Percentiles rank a stretch among this genome's conserved stretches.
phyloP scores from a whole-genome alignment of 352 stramenopile species.

The Lagenidium giganteum region DNA sequence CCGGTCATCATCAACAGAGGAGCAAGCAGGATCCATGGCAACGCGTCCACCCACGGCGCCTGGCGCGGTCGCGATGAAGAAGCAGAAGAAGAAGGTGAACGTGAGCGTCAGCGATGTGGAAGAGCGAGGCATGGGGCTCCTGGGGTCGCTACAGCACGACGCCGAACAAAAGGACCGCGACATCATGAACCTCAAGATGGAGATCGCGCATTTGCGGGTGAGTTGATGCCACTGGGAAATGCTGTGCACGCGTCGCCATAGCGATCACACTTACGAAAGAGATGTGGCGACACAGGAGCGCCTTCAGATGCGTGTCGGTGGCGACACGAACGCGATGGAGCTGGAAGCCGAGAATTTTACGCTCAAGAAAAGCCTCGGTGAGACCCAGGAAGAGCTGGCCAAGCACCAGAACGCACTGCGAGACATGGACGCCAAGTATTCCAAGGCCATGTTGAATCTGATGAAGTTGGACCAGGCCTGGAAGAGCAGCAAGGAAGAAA shows the following conservation, averaged over 20 bases:
- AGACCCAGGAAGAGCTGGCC: constrained; percentile 46
- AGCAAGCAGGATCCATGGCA: too few relatives aligned
- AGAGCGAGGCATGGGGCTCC: too few relatives aligned
- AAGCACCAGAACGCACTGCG: constrained; percentile 34
- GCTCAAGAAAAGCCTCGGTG: constrained; percentile 44
- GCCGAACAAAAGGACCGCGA: constrained; percentile 55
- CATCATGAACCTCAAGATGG: constrained; percentile 84
- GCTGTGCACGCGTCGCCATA: background rate
- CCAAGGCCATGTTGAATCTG: constrained; percentile 64
- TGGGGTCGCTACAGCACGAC: constrained; percentile 44
- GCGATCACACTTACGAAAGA: background rate
- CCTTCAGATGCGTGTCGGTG: constrained; percentile 63
- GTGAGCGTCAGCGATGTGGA: too few relatives aligned
- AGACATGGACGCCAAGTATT: constrained; percentile 48
- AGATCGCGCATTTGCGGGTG: constrained; percentile 66
- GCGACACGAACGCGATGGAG: constrained; percentile 64
- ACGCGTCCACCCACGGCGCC: too few relatives aligned
- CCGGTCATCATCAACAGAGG: too few relatives aligned
- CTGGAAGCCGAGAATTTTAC: constrained; percentile 76
- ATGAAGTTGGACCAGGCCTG: constrained; percentile 70
- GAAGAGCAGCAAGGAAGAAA: constrained; percentile 41
- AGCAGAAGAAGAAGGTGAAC: too few relatives aligned
- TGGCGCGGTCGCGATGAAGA: too few relatives aligned
- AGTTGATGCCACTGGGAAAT: background rate
- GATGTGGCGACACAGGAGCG: constrained; percentile 24